Evolutionary conservation across 305 asterid species (phyloP).

Genomic region (Monarda citriodora): DNA sequence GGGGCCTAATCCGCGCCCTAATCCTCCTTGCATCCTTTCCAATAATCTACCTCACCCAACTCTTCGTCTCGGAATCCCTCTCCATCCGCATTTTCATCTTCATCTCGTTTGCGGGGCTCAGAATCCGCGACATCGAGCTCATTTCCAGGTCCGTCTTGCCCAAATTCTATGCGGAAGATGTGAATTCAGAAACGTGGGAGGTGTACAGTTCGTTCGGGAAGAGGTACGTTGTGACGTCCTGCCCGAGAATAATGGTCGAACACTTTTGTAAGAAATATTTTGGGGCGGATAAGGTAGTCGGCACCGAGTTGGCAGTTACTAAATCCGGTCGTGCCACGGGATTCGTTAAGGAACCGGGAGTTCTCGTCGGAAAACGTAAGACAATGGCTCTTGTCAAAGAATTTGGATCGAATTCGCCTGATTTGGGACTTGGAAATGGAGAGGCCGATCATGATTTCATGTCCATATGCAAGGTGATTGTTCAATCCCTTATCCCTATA

Average conservation of each 20-base stretch:
- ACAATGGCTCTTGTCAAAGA: conserved; percentile 45
- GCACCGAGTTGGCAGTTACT: conserved; percentile 62
- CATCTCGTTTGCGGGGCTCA: conserved; percentile 54
- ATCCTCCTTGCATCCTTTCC: conserved; percentile 49
- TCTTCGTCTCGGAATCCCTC: conserved; percentile 49
- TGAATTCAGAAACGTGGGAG: conserved; percentile 56
- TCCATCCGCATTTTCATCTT: conserved; percentile 45
- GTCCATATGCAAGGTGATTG: conserved; percentile 73
- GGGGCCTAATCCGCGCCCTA: conserved; percentile 55
- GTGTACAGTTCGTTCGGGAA: conserved; percentile 67
- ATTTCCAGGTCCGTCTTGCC: conserved; percentile 71
- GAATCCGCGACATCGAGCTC: conserved; percentile 54
- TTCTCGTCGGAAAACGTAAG: conserved; percentile 56
- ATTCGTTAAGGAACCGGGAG: conserved; percentile 64
- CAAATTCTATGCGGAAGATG: conserved; percentile 74
- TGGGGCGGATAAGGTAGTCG: conserved; percentile 77
- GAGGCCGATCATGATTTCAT: conserved; percentile 64
- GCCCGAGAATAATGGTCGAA: conserved; percentile 78
- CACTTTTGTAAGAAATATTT: conserved; percentile 56
- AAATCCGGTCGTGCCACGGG: conserved; percentile 74
- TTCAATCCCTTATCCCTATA: neutral
- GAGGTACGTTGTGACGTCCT: conserved; percentile 62
- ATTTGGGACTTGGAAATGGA: conserved; percentile 77
- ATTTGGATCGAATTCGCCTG: conserved; percentile 56
- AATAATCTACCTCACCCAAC: conserved; percentile 33